These are phyloP conservation scores for Silene latifolia DNA, from an alignment of 148 eudicot genomes.

Conservation along the genomic window DNA sequence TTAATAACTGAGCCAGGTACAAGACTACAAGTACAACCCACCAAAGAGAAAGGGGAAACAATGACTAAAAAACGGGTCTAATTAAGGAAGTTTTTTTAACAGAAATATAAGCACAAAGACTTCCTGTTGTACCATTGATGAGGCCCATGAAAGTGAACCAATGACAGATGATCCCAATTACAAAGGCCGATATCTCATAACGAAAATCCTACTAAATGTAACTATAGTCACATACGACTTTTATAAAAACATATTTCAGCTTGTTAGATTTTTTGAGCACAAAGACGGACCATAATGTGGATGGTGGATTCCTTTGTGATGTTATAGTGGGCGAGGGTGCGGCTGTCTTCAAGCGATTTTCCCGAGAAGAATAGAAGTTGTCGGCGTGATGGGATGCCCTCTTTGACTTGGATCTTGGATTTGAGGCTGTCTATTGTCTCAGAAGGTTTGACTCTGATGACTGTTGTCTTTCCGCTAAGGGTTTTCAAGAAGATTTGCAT, in stretches of 20 bases:
- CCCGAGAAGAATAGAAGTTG: background rate
- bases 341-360: background rate
- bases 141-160: too few species aligned
- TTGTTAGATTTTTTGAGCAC: background rate
- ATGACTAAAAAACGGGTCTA: too few species aligned
- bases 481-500: background rate
- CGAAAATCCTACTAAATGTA: too few species aligned
- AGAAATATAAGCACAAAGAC: too few species aligned
- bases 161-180: too few species aligned
- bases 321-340: background rate
- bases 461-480: background rate
- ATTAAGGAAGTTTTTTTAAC: too few species aligned
- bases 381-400: background rate
- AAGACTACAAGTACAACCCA: too few species aligned
- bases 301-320: background rate
- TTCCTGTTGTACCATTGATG: too few species aligned
- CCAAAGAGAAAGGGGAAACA: too few species aligned
- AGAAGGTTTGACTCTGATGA: background rate
- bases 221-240: too few species aligned
- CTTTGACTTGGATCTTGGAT: background rate
- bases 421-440: background rate
- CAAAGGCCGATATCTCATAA: background rate
- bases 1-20: too few species aligned
- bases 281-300: background rate
- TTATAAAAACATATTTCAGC: too few species aligned